phyloP scores from a whole-genome alignment of 2,329 filamentous ascomycete species.

The Venturia oleaginea region DNA sequence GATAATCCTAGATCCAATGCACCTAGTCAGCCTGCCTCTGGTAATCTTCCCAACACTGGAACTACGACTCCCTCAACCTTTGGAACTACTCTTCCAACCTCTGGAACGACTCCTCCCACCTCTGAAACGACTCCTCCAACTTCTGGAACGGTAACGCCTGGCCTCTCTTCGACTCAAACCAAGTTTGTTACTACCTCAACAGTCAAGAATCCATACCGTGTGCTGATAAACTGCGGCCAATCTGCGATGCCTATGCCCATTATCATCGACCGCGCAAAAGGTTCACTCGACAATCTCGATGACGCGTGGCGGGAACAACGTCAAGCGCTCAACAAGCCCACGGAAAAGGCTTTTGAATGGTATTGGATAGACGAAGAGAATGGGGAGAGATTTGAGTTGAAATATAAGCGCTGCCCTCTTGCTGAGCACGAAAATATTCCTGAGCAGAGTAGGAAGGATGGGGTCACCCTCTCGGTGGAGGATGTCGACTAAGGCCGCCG shows the following conservation, averaged over 20 bases:
- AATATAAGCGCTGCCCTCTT: no score
- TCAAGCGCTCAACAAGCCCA: not conserved
- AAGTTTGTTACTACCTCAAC: not conserved
- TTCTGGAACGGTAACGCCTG: not conserved
- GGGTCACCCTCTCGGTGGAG: no score
- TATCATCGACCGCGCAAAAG: not conserved
- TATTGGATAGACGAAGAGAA: not conserved
- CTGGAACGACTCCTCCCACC: not conserved
- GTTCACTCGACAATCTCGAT: not conserved
- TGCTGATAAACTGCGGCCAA: not conserved
- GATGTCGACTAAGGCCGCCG: no score
- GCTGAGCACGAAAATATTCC: no score
- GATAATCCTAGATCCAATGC: no score
- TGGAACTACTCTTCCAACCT: not conserved
- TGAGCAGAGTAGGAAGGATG: no score
- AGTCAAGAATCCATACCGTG: not conserved
- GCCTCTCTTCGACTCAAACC: not conserved
- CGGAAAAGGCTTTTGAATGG: not conserved
- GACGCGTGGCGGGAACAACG: not conserved
- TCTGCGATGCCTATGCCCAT: not conserved
- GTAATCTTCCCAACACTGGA: no score
- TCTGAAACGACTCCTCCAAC: not conserved
- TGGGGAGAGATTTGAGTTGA: no score
- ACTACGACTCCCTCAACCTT: not conserved
- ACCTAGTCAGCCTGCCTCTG: no score